phyloP scores from a whole-genome alignment of 2,329 filamentous ascomycete species.

The Tolypocladium amazonense region DNA sequence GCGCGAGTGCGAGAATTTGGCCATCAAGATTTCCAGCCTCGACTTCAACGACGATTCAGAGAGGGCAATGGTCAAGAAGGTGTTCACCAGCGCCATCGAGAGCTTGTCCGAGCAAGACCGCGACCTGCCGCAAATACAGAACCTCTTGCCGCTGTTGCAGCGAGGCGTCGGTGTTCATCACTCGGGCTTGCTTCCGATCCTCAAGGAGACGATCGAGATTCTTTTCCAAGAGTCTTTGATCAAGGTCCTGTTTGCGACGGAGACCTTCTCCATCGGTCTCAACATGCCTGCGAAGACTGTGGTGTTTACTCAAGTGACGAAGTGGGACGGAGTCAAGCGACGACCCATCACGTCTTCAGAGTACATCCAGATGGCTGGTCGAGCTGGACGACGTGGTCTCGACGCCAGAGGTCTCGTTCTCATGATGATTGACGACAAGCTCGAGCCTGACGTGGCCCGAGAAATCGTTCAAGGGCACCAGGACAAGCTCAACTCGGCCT shows the following conservation, averaged over 20 bases:
- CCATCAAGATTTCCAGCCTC: conserved; percentile 74
- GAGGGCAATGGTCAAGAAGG: conserved; percentile 86
- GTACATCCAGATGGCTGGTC: conserved; percentile 97
- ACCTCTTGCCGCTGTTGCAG: conserved; percentile 79
- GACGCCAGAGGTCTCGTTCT: conserved; percentile 98
- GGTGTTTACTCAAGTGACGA: conserved; percentile 93
- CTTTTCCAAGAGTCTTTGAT: conserved; percentile 96
- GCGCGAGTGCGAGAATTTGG: conserved; percentile 85
- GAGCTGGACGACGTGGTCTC: conserved; percentile 90
- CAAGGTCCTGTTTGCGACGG: conserved; percentile 95
- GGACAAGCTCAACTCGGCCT: conserved; percentile 94
- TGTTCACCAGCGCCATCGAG: conserved; percentile 88
- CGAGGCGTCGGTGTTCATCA: conserved; percentile 96
- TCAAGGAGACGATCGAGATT: conserved; percentile 98
- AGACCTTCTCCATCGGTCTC: conserved; percentile 95
- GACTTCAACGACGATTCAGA: conserved; percentile 96
- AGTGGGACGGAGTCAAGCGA: conserved; percentile 76
- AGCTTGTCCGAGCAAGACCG: conserved; percentile 88
- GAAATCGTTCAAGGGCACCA: conserved; percentile 94
- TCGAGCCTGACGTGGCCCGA: conserved; percentile 89
- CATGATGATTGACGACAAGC: conserved; percentile 97
- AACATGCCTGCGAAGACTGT: conserved; percentile 99
- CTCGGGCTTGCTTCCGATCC: conserved; percentile 83
- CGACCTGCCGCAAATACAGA: conserved; percentile 76
- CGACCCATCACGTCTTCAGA: conserved; percentile 88